A percentile compares a stretch with the other conserved stretches of the same genome.
Conservation (phyloP, 2,329 filamentous ascomycete genomes). For the Cryoendolithus antarcticus region DNA sequence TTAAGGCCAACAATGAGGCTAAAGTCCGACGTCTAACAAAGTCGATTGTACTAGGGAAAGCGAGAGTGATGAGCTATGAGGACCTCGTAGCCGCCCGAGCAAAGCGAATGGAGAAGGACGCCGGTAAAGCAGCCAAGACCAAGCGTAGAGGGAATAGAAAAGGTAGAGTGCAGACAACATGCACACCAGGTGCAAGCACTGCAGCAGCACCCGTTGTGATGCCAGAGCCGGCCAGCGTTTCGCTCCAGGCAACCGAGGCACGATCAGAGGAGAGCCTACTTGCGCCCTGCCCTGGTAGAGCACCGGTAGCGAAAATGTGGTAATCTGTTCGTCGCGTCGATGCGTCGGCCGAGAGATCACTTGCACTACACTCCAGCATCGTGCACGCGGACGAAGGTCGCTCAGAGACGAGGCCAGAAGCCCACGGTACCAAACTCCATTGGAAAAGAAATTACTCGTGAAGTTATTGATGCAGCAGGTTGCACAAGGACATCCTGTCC, state of each 20-base stretch:
- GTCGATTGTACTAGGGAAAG: conserved; percentile 13
- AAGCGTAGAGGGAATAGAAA: neutral
- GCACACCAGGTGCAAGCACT: neutral
- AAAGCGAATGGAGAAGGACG: conserved; percentile 14
- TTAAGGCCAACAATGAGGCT: conserved; percentile 16
- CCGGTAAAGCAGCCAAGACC: conserved; percentile 4
- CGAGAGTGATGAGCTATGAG: conserved; percentile 16
- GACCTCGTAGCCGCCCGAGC: conserved; percentile 12
- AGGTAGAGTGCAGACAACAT: neutral
- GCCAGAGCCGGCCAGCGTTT: neutral
- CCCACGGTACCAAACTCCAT: too few relatives aligned
- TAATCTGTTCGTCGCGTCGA: too few relatives aligned
- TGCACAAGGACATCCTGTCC: too few relatives aligned
- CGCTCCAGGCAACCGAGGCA: neutral
- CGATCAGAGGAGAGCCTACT: neutral
- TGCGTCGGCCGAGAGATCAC: too few relatives aligned
- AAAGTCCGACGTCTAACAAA: conserved; percentile 15
- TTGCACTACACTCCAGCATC: too few relatives aligned
- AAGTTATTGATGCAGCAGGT: too few relatives aligned
- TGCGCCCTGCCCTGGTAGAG: neutral
- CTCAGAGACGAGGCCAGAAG: too few relatives aligned
- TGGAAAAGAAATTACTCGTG: too few relatives aligned
- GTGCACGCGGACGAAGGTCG: too few relatives aligned
- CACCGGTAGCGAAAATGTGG: neutral
- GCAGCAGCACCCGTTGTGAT: neutral